These are phyloP conservation scores for Phytophthora cajani DNA, from an alignment of 352 stramenopile species.

Conservation along the genomic window DNA sequence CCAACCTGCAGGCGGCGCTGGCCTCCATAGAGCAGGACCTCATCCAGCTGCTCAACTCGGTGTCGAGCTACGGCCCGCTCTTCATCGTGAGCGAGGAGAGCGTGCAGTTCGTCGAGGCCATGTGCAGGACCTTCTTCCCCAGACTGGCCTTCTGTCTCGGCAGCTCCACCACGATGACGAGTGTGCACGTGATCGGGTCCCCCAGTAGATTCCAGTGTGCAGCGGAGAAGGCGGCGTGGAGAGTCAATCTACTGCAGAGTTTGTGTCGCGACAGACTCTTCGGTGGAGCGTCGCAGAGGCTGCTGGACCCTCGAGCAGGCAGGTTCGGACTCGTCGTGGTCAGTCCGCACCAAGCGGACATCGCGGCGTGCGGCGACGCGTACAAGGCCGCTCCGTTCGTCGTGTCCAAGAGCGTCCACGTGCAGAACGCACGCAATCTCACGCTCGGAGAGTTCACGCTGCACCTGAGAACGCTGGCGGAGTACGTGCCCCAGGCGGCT, in stretches of 20 bases:
- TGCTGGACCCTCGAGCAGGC: conserved; percentile 43
- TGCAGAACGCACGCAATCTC: conserved; percentile 57
- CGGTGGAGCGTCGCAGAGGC: conserved; percentile 47
- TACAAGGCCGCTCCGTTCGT: conserved; percentile 65
- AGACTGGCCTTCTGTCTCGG: conserved; percentile 65
- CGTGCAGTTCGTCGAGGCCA: conserved; percentile 63
- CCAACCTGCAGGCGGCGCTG: conserved; percentile 56
- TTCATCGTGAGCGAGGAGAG: conserved; percentile 77
- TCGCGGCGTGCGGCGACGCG: conserved; percentile 55
- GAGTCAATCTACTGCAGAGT: conserved; percentile 59
- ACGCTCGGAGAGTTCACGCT: conserved; percentile 61
- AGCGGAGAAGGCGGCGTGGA: conserved; percentile 60
- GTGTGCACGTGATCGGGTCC: conserved; percentile 66
- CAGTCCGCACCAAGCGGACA: conserved; percentile 64
- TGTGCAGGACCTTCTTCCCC: conserved; percentile 70
- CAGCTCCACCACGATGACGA: conserved; percentile 55
- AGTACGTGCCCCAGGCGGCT: conserved; percentile 61
- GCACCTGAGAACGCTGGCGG: conserved; percentile 58
- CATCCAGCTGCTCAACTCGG: conserved; percentile 55
- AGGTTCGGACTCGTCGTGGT: conserved; percentile 69
- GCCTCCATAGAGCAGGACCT: conserved; percentile 65
- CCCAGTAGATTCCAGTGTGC: conserved; percentile 60
- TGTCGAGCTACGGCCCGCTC: conserved; percentile 57
- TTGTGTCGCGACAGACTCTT: conserved; percentile 68
- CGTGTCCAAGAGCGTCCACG: conserved; percentile 64